Conservation (phyloP, 805 yeast genomes). For the Lipomyces sp. region DNA sequence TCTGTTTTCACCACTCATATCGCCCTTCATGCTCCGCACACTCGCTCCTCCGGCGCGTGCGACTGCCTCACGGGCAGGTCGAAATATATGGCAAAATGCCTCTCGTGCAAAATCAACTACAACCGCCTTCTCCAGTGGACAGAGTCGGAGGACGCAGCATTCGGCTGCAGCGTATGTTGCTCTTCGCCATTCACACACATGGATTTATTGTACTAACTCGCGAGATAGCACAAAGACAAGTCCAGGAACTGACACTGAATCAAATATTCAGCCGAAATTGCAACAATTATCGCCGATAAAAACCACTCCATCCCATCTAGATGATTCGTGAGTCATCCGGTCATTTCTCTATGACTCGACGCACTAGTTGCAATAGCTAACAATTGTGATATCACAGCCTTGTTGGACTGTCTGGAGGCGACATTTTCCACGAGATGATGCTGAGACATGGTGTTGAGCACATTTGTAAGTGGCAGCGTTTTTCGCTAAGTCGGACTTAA, state of each 20-base stretch:
- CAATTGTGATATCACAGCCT: slow-evolving; percentile 54
- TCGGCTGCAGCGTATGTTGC: slow-evolving; percentile 30
- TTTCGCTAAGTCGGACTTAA: background rate
- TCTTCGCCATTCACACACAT: background rate
- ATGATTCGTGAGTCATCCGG: slow-evolving; percentile 30
- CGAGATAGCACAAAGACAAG: slow-evolving; percentile 3
- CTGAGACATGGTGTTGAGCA: slow-evolving; percentile 93
- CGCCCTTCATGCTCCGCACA: slow-evolving; percentile 19
- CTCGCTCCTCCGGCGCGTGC: slow-evolving; percentile 25
- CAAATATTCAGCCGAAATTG: background rate
- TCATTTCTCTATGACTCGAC: background rate
- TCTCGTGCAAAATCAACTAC: slow-evolving; percentile 18
- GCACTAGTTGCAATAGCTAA: background rate
- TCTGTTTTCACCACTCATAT: no score
- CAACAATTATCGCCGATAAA: background rate
- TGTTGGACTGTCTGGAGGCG: slow-evolving; percentile 97
- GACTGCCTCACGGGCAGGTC: slow-evolving; percentile 16
- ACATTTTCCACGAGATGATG: slow-evolving; percentile 99
- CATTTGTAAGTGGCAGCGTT: slow-evolving; percentile 51
- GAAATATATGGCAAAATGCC: slow-evolving; percentile 11
- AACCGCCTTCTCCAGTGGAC: slow-evolving; percentile 10
- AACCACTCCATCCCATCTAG: slow-evolving; percentile 26
- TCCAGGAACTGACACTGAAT: background rate
- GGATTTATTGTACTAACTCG: background rate
- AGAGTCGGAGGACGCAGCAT: slow-evolving; percentile 26